A percentile compares a stretch with the other conserved stretches of the same genome.
Conservation (phyloP, 306 rosid genomes). For the Quercus berberidifolia region DNA sequence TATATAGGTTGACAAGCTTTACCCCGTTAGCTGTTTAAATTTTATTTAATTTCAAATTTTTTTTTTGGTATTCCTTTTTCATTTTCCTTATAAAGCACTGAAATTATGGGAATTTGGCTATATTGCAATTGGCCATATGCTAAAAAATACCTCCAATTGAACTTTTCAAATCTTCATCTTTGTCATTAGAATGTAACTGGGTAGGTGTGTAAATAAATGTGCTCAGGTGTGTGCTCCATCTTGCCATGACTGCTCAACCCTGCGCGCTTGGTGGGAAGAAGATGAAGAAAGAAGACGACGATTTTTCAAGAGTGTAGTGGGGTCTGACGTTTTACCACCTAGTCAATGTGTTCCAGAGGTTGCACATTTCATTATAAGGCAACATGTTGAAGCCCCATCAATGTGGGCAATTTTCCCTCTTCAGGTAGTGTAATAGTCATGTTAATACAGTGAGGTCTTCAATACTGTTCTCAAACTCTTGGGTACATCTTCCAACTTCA, state of each 20-base stretch:
- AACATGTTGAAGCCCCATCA: conserved; percentile 93
- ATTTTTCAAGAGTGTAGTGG: conserved; percentile 61
- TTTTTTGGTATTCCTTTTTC: not conserved
- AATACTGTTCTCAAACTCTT: not conserved
- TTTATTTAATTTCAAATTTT: not conserved
- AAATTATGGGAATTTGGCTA: not conserved
- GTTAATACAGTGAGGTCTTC: not conserved
- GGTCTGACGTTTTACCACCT: conserved; percentile 65
- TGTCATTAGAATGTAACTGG: conserved; percentile 16
- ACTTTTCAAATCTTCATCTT: not conserved
- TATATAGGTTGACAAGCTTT: not conserved
- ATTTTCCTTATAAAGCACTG: not conserved
- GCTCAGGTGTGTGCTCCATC: conserved; percentile 95
- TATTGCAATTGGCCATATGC: not conserved
- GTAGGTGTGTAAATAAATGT: conserved; percentile 1
- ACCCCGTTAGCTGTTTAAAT: not conserved
- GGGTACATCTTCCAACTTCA: not conserved
- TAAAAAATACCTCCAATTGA: not conserved
- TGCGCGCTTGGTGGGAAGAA: conserved; percentile 99
- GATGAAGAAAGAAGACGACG: conserved; percentile 85
- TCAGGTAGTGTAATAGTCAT: conserved; percentile 57
- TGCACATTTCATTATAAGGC: conserved; percentile 58
- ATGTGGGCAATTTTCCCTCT: conserved; percentile 99
- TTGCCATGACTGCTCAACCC: conserved; percentile 91
- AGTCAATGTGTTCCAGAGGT: conserved; percentile 71